Conservation (phyloP, 306 rosid genomes). For the Gastrolobium villosum region DNA sequence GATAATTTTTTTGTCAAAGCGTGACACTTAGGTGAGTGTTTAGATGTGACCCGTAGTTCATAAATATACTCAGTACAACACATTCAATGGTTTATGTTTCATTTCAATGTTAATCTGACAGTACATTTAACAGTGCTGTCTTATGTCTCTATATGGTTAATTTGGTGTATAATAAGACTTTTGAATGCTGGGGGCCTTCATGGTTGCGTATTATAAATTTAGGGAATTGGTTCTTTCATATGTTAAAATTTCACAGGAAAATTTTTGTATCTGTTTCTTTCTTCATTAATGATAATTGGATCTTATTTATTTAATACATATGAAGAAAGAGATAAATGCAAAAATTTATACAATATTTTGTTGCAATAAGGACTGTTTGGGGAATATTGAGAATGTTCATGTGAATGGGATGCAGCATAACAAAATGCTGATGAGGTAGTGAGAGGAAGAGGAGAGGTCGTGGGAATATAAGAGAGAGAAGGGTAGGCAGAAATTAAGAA, state of each 20-base stretch:
- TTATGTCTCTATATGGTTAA: not conserved
- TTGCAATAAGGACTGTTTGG: not conserved
- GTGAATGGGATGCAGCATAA: not conserved
- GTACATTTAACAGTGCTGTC: not conserved
- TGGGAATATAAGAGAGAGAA: not conserved
- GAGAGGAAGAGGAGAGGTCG: not conserved
- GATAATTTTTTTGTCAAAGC: no score
- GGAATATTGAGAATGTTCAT: not conserved
- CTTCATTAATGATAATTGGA: no score
- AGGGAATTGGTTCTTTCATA: no score
- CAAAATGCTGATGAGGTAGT: constrained; percentile 1
- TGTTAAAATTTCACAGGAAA: no score
- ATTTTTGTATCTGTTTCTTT: no score
- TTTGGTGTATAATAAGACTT: constrained; percentile 6
- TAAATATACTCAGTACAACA: not conserved
- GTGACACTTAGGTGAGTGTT: no score
- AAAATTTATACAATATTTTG: no score
- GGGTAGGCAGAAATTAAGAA: not conserved
- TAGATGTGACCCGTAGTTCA: not conserved
- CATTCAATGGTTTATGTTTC: constrained; percentile 3
- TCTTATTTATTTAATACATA: no score
- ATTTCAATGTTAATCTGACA: constrained; percentile 3
- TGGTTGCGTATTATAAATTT: not conserved
- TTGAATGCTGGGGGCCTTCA: not conserved
- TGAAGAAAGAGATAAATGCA: no score